Conservation (phyloP, 2,329 filamentous ascomycete genomes). For the Leptographium radiaticola region DNA sequence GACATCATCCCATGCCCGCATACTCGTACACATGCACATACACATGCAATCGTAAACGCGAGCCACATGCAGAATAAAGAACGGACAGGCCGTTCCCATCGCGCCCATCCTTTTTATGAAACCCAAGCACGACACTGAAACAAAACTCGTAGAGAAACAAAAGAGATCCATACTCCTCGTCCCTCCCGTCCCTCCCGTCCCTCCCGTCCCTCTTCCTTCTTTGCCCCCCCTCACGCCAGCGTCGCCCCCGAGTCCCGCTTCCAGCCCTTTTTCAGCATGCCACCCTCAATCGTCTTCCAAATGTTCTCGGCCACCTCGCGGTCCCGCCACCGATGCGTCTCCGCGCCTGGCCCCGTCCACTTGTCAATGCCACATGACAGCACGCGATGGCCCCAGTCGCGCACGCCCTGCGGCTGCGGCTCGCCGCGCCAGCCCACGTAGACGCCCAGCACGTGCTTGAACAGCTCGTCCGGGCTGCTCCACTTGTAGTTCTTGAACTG, state of each 20-base stretch:
- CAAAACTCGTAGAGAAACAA: background rate
- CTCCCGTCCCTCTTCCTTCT: background rate
- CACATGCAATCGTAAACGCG: too few relatives aligned
- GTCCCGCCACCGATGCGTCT: conserved; percentile 63
- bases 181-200: background rate
- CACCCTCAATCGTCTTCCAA: conserved; percentile 78
- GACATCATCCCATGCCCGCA: too few relatives aligned
- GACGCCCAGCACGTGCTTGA: conserved; percentile 74
- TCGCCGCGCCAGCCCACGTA: conserved; percentile 90
- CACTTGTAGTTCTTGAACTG: conserved; percentile 99
- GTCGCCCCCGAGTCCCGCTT: conserved; percentile 54
- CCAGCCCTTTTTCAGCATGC: conserved; percentile 82
- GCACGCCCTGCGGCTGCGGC: conserved; percentile 61
- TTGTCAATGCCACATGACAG: conserved; percentile 71
- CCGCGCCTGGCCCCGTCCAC: conserved; percentile 46
- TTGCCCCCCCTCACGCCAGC: conserved; percentile 24
- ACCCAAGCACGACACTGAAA: background rate
- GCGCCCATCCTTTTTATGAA: background rate
- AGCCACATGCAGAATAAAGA: too few relatives aligned
- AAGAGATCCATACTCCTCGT: background rate
- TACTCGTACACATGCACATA: too few relatives aligned
- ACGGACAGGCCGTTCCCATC: too few relatives aligned
- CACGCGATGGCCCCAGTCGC: conserved; percentile 76
- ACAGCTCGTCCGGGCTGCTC: conserved; percentile 77
- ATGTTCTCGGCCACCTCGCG: conserved; percentile 86